Percentiles rank a stretch among this genome's conserved stretches.
These are phyloP conservation scores for Rhynchosporium secalis DNA, from an alignment of 2,329 filamentous ascomycete genomes.

Conservation along the genomic window DNA sequence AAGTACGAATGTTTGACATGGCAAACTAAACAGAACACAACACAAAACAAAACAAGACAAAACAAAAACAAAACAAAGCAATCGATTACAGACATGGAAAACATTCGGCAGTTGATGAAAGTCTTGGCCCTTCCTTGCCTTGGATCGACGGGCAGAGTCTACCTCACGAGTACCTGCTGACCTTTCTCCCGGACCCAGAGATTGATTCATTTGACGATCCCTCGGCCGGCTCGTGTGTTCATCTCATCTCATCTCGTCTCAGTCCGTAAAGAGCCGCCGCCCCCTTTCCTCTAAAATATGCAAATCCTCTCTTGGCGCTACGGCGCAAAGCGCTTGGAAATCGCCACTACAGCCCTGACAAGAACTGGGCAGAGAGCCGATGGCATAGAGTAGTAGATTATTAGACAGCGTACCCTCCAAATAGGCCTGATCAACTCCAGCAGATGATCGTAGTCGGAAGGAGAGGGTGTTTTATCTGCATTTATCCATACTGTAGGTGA, in stretches of 20 bases:
- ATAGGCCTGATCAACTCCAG: not conserved
- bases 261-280: constrained; percentile 8
- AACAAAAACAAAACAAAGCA: not conserved
- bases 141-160: not conserved
- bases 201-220: constrained; percentile 9
- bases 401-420: too few species aligned
- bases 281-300: constrained; percentile 4
- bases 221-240: constrained; percentile 14
- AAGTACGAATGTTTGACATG: not conserved
- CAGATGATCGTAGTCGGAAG: not conserved
- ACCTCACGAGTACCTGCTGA: not conserved
- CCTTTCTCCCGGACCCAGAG: constrained; percentile 7
- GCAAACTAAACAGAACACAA: not conserved
- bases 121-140: not conserved
- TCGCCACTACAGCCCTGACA: not conserved
- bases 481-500: not conserved
- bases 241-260: constrained; percentile 12
- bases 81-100: not conserved
- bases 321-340: constrained; percentile 1
- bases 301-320: not conserved
- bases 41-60: not conserved
- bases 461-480: constrained; percentile 3
- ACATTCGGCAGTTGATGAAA: not conserved
- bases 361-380: not conserved
- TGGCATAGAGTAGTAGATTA: constrained; percentile 1